Conservation (phyloP, 371 early-diverging fungal genomes). For the Lichtheimia corymbifera region DNA sequence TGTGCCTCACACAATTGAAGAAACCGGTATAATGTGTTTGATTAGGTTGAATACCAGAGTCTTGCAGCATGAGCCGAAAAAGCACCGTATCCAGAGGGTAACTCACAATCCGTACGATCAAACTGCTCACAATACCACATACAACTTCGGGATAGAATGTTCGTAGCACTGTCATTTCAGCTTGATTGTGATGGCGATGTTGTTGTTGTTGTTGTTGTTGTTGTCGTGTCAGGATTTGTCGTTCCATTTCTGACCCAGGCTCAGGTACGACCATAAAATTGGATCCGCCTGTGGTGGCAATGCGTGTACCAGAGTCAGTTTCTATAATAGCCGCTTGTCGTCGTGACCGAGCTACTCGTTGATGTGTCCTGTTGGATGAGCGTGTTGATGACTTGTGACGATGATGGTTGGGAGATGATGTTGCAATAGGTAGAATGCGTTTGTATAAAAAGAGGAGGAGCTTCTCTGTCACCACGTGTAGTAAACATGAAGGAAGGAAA, state of each 20-base stretch:
- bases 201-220: background rate
- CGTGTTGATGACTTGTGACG: constrained; percentile 6
- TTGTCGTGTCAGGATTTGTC: constrained; percentile 5
- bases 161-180: constrained; percentile 35
- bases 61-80: constrained; percentile 58
- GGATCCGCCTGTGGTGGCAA: background rate
- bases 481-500: constrained; percentile 54
- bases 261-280: background rate
- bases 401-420: constrained; percentile 14
- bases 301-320: background rate
- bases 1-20: constrained; percentile 42
- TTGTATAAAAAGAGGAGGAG: constrained; percentile 51
- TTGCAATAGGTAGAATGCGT: constrained; percentile 8
- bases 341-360: too few species aligned
- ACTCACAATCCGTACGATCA: constrained; percentile 48
- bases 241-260: constrained; percentile 11
- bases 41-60: constrained; percentile 40
- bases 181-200: background rate
- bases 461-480: constrained; percentile 51
- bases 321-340: too few species aligned
- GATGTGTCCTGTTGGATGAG: background rate
- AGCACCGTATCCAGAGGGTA: constrained; percentile 59
- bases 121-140: constrained; percentile 56
- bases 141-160: constrained; percentile 64
- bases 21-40: constrained; percentile 50